Base-by-base conservation (phyloP, 352 stramenopile species). In the Pythium angustatum region DNA sequence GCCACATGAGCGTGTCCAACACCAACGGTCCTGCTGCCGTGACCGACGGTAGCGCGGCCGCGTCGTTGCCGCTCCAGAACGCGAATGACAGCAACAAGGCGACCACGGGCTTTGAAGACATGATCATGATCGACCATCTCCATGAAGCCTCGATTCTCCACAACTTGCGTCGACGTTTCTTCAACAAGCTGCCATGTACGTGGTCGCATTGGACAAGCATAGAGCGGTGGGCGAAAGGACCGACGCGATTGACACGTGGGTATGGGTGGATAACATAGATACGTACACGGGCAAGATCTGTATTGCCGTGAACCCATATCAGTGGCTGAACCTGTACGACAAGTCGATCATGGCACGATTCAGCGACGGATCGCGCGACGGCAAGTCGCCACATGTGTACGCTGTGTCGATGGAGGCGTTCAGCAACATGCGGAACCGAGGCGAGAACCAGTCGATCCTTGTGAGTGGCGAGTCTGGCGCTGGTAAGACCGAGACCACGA, bases 401-500 rank as follows among this genome's bases (percentile, higher is more conserved):
- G 85, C 83, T 5, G 81, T 94, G 51, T 93, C 87, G 19, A 93
- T 93, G 84, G 85, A 94, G 61, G 82, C 85, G 3, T 94, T 94
- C 61, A 85, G 83, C 58, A 86, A 91, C 62, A 93, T 96, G 86
- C 71, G 80, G 30, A 68, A 77, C 31, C 72, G 81, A 22, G 68
- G 77, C 44, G 76, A 88, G 43, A 96, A 98, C 75, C 96, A 99
- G 73, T 98, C 89, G 38, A 98, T 99, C 71, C 74, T 99, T 14
- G 93, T 99, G 3, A 96, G 78, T 48, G 96, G 96, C 33, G 96
- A 99, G 70, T 97, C 86, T 14, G 96, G 96, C 45, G 95, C 96
- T 30, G 96, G 96, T 52, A 99, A 99, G 73, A 99, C 96, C 0
- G 94, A 98, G 76, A 98, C 96, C 12, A 98, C 96, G 19, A 99